phyloP scores from a whole-genome alignment of 495 filamentous ascomycete genomes.

The Saxophila tyrrhenica region DNA sequence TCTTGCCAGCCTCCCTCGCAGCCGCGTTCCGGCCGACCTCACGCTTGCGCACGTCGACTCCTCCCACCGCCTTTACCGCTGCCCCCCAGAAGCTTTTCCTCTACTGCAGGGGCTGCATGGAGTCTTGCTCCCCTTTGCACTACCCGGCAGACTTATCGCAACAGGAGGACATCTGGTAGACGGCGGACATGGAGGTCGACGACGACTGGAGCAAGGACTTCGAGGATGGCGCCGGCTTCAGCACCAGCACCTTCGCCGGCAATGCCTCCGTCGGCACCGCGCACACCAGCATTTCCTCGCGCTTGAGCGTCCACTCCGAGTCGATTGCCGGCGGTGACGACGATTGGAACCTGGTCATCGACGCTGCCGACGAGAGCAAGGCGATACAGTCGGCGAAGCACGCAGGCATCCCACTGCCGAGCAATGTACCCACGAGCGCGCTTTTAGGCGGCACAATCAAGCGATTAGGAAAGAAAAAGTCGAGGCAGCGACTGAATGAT shows the following conservation, averaged over 20 bases:
- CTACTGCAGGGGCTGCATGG: background rate
- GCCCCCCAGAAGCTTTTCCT: background rate
- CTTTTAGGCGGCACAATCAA: conserved; percentile 91
- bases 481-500: conserved; percentile 60
- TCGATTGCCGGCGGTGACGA: conserved; percentile 53
- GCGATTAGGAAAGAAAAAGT: conserved; percentile 68
- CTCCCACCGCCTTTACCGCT: background rate
- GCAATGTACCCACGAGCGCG: conserved; percentile 84
- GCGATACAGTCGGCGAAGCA: conserved; percentile 77
- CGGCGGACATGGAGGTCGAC: conserved; percentile 37
- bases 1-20: too few relatives aligned
- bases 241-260: conserved; percentile 27
- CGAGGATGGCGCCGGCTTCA: conserved; percentile 40
- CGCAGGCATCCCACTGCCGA: conserved; percentile 85
- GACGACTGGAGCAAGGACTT: conserved; percentile 80
- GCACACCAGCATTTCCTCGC: conserved; percentile 64
- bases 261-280: conserved; percentile 56
- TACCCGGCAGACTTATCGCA: too few relatives aligned
- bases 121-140: background rate
- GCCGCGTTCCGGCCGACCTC: too few relatives aligned
- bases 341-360: conserved; percentile 70
- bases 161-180: background rate
- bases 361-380: conserved; percentile 72
- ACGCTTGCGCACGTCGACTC: background rate
- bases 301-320: conserved; percentile 68